Conservation (phyloP, 495 filamentous ascomycete genomes). For the Penicillium goetzii region DNA sequence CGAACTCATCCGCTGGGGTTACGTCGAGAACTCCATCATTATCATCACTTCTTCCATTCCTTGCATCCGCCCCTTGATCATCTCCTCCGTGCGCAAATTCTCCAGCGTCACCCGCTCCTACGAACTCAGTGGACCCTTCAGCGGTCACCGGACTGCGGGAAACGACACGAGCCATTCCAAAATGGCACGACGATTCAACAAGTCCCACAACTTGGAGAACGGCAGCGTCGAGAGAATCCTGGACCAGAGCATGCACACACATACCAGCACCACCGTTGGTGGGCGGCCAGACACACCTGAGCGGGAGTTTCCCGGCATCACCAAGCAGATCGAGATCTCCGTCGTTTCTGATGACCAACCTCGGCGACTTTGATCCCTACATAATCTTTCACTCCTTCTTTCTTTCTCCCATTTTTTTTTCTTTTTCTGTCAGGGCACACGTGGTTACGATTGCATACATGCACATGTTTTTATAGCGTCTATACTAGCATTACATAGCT, state of each 20-base stretch:
- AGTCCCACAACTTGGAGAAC: conserved; percentile 28
- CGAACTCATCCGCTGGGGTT: conserved; percentile 42
- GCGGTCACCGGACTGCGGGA: conserved; percentile 17
- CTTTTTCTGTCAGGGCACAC: not conserved
- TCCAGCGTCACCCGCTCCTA: conserved; percentile 40
- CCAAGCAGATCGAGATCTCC: conserved; percentile 41
- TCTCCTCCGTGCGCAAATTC: conserved; percentile 45
- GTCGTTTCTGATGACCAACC: conserved; percentile 22
- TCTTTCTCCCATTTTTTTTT: not conserved
- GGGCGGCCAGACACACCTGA: conserved; percentile 24
- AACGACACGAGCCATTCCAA: conserved; percentile 26
- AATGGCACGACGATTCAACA: conserved; percentile 18
- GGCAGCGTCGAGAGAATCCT: conserved; percentile 41
- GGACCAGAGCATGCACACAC: conserved; percentile 15
- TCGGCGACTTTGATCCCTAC: not conserved
- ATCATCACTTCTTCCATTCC: conserved; percentile 44
- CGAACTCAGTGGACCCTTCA: conserved; percentile 37
- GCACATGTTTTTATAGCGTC: conserved; percentile 3
- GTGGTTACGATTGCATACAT: conserved; percentile 7
- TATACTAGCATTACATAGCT: conserved; percentile 1
- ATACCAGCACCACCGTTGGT: conserved; percentile 22
- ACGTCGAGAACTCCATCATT: conserved; percentile 39
- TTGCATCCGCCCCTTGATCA: conserved; percentile 40
- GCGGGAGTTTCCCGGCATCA: conserved; percentile 28
- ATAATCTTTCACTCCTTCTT: not conserved